Conservation (phyloP, 371 early-diverging fungal genomes). For the Parasitella parasitica region DNA sequence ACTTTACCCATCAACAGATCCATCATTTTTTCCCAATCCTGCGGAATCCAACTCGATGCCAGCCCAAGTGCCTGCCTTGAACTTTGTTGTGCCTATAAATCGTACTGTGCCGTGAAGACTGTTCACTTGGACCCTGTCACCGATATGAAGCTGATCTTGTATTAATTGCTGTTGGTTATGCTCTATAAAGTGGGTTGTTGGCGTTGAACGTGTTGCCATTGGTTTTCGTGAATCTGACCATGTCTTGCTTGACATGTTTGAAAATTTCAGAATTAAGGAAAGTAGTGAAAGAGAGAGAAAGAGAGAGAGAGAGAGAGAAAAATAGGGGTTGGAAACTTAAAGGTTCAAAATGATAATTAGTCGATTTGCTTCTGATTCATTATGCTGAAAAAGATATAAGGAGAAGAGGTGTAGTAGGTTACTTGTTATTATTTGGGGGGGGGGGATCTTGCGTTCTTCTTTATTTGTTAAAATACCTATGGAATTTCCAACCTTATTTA, state of each 20-base stretch:
- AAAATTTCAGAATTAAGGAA: background rate
- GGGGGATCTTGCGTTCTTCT: background rate
- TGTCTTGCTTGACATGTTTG: slow-evolving; percentile 15
- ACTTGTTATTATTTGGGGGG: no score
- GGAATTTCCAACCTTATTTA: background rate
- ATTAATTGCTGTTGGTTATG: background rate
- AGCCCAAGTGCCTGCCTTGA: slow-evolving; percentile 75
- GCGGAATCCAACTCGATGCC: slow-evolving; percentile 70
- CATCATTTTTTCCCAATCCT: slow-evolving; percentile 77
- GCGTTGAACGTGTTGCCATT: slow-evolving; percentile 3
- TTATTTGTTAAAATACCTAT: background rate
- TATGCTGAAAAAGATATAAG: background rate
- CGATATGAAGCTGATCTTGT: slow-evolving; percentile 5
- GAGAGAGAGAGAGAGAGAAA: background rate
- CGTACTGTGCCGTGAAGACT: slow-evolving; percentile 54
- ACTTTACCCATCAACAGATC: slow-evolving; percentile 60
- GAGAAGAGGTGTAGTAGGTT: background rate
- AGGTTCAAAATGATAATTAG: background rate
- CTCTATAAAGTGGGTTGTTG: background rate
- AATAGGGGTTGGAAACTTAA: background rate
- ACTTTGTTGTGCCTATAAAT: slow-evolving; percentile 66
- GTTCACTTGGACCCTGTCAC: slow-evolving; percentile 17
- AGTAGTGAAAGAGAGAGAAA: background rate
- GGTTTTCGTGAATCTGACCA: slow-evolving; percentile 9
- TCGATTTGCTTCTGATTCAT: background rate